Base-by-base conservation (phyloP, 768 basidiomycete species). In the Calocybe gangraenosa region DNA sequence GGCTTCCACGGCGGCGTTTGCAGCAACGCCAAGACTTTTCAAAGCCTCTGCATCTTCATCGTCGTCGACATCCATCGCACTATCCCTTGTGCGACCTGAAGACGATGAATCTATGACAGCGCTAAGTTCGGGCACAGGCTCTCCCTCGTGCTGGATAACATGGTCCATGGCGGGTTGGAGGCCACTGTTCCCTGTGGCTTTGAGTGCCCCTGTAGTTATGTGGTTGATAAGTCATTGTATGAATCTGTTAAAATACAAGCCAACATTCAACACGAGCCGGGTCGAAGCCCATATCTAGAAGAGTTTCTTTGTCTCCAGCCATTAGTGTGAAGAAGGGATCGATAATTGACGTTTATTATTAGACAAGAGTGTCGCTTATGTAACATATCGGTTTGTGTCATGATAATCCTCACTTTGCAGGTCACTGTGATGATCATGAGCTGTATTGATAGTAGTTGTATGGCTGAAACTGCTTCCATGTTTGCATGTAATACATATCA, bases 91-190 rank as follows among this genome's bases (percentile, higher is more conserved):
- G 60, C 52, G 25, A 49, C 47, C 42, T 0, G 45, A 33, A 19
- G 68, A 63, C 0, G 45, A 38, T 15, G 68, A 63, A 38, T 73
- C 68, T 2, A 64, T 60, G 2, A 74, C 73, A 11, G 65, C 62
- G 19, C 65, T 65, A 3, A 79, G 63, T 59, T 87, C 79, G 8
- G 93, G 91, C 8, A 95, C 70, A 1, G 84, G 71, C 47, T 91
- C 71, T 4, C 79, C 78, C 41, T 88, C 84, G 58, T 97, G 77
- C 63, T 84, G 87, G 30, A 96, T 66, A 30, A 96, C 69, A 63
- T 88, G 84, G 57, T 96, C 93, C 87, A 93, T 88, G 17, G 87
- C 88, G 6, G 85, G 87, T 61, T 96, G 94, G 0, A 98, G 70
- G 2, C 93, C 95, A 21, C 87, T 78, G 54, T 82, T 81, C 28